These are phyloP conservation scores for Crithidia mellificae DNA, from an alignment of 208 protist species.

Conservation along the genomic window DNA sequence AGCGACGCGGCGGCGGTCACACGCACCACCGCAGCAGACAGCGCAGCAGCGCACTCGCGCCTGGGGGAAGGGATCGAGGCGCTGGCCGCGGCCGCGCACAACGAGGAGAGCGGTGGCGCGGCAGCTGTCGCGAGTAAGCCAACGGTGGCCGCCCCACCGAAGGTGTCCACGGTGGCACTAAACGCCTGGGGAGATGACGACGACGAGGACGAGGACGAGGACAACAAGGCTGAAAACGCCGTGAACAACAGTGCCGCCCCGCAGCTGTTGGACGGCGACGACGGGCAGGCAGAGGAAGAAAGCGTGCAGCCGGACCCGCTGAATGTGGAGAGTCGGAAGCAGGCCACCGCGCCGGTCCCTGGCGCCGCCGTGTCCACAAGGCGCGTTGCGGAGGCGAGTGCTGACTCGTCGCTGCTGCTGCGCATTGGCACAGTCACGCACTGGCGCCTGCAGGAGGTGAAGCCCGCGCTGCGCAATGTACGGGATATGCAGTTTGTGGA, in stretches of 20 bases:
- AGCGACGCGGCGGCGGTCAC: slow-evolving; percentile 9
- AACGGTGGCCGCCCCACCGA: slow-evolving; percentile 4
- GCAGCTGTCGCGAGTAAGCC: neutral
- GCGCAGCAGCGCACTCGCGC: too few species aligned
- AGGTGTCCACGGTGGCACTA: slow-evolving; percentile 33
- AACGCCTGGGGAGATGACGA: slow-evolving; percentile 87
- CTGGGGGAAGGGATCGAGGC: too few species aligned
- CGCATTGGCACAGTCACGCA: slow-evolving; percentile 48
- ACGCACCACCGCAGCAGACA: too few species aligned
- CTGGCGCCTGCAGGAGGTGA: slow-evolving; percentile 43
- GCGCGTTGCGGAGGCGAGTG: neutral
- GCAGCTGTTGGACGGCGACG: neutral
- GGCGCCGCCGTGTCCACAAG: neutral
- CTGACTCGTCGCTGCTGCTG: slow-evolving; percentile 26
- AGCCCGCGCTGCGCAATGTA: slow-evolving; percentile 68
- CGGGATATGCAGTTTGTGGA: slow-evolving; percentile 89
- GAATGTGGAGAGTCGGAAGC: neutral
- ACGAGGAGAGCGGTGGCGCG: slow-evolving; percentile 8
- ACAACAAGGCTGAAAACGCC: neutral
- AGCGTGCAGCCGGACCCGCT: neutral
- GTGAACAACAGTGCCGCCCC: too few species aligned
- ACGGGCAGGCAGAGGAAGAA: neutral
- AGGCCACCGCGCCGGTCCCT: neutral
- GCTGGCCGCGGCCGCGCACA: too few species aligned
- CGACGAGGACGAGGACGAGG: slow-evolving; percentile 55